Conservation (phyloP, 192 early-diverging fungal genomes). For the Coemansia sp. region DNA sequence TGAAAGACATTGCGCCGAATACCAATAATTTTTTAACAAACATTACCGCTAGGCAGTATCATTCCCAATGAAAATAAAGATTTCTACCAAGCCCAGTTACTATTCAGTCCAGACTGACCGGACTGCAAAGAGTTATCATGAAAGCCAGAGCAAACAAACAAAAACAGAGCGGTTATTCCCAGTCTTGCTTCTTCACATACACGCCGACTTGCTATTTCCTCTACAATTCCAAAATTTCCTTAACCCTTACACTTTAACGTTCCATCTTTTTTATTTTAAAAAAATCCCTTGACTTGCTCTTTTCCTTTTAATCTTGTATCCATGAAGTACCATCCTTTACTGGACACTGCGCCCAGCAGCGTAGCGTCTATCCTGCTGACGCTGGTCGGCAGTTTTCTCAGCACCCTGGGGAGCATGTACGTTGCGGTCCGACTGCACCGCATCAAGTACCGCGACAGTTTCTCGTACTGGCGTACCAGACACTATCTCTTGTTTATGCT, state of each 20-base stretch:
- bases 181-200: no score
- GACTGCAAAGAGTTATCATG: no score
- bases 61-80: no score
- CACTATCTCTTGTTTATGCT: constrained; percentile 26
- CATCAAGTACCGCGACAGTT: not conserved
- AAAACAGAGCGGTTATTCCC: no score
- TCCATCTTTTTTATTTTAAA: not conserved
- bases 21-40: no score
- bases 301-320: not conserved
- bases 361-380: constrained; percentile 29
- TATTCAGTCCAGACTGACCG: no score
- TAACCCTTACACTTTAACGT: not conserved
- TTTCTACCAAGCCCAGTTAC: no score
- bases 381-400: constrained; percentile 21
- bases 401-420: constrained; percentile 20
- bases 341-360: constrained; percentile 48
- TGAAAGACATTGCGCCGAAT: no score
- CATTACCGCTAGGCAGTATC: no score
- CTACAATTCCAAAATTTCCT: no score
- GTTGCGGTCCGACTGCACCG: constrained; percentile 15
- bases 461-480: constrained; percentile 25
- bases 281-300: not conserved
- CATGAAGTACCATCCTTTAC: constrained; percentile 23
- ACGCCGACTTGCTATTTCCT: no score
- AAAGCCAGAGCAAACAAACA: no score